Evolutionary conservation across 1,284 basidiomycete genomes (phyloP).

Genomic region (Ustilago tritici): DNA sequence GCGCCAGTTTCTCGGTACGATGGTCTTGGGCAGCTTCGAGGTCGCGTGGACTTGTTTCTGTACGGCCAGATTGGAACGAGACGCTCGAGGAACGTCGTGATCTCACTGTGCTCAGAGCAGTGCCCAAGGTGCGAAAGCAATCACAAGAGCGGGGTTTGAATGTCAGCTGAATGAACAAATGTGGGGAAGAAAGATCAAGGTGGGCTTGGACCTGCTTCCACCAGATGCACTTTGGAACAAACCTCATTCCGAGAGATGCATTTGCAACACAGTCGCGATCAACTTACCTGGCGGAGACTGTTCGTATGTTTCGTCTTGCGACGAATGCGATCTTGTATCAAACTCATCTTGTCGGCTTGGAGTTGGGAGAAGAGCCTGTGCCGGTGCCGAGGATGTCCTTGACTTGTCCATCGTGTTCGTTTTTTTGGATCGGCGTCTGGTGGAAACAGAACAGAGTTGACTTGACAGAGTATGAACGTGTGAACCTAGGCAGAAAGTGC

Average conservation of each 20-base stretch:
- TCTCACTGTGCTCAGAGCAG: constrained; percentile 8
- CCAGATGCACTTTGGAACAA: background rate
- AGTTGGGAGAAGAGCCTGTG: background rate
- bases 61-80: background rate
- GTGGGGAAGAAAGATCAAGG: background rate
- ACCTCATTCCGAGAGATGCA: background rate
- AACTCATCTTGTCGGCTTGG: background rate
- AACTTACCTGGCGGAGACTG: constrained; percentile 19
- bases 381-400: background rate
- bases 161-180: background rate
- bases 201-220: background rate
- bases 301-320: background rate
- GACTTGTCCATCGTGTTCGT: constrained; percentile 1
- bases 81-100: constrained; percentile 17
- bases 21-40: constrained; percentile 27
- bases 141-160: background rate
- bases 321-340: background rate
- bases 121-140: background rate
- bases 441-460: background rate
- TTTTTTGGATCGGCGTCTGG: background rate
- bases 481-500: background rate
- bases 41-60: background rate
- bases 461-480: background rate
- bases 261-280: background rate
- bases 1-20: background rate